A percentile compares a stretch with the other conserved stretches of the same genome.
Conservation (phyloP, 345 rosid genomes). For the Geranium rotundifolium region DNA sequence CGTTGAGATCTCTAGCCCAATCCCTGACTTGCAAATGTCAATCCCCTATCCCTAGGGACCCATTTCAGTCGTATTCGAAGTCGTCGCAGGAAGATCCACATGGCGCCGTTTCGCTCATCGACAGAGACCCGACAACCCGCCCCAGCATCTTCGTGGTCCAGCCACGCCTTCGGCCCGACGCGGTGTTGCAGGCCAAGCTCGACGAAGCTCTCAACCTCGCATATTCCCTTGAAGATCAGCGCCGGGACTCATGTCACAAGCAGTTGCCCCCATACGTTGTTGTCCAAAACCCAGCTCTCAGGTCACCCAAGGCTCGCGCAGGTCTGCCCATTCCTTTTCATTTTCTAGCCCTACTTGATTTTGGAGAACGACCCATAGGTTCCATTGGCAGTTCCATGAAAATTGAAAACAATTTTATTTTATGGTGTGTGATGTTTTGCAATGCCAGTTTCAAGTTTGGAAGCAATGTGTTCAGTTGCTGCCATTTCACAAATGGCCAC, state of each 20-base stretch:
- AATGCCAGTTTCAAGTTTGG: too few species aligned
- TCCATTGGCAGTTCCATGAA: too few species aligned
- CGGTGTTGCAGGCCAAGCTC: slow-evolving; percentile 69
- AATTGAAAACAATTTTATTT: too few species aligned
- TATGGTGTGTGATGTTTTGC: too few species aligned
- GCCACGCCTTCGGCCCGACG: slow-evolving; percentile 66
- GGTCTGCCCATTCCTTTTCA: slow-evolving; percentile 21
- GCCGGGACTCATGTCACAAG: slow-evolving; percentile 65
- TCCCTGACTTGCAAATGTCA: too few species aligned
- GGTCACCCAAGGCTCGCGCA: slow-evolving; percentile 53
- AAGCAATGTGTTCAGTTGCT: too few species aligned
- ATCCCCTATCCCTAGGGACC: too few species aligned
- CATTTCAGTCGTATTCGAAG: too few species aligned
- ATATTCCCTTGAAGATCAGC: slow-evolving; percentile 86
- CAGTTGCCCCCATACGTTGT: slow-evolving; percentile 61
- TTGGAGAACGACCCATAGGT: too few species aligned
- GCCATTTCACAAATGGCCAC: too few species aligned
- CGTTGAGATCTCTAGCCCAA: too few species aligned
- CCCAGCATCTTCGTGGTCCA: slow-evolving; percentile 82
- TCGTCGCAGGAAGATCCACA: not conserved
- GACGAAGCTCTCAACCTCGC: slow-evolving; percentile 84
- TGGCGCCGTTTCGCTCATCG: slow-evolving; percentile 27
- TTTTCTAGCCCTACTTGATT: not conserved
- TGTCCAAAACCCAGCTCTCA: slow-evolving; percentile 71
- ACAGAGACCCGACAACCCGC: slow-evolving; percentile 50